phyloP scores from a whole-genome alignment of 2,329 filamentous ascomycete species.

The Apiospora hydei region DNA sequence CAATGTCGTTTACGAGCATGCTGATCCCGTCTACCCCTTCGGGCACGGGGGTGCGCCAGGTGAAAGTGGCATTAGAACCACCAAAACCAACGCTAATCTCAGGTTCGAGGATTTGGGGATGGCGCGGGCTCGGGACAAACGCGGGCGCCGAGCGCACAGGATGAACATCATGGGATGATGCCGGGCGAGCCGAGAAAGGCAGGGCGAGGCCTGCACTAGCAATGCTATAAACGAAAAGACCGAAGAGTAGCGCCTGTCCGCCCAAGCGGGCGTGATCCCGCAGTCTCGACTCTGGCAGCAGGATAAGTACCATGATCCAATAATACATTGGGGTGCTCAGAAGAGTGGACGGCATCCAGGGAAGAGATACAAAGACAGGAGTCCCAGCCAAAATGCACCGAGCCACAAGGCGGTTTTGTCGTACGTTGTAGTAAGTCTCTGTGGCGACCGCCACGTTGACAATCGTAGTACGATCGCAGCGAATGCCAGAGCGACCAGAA shows the following conservation, averaged over 20 bases:
- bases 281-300: conserved; percentile 3
- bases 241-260: conserved; percentile 72
- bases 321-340: conserved; percentile 49
- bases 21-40: conserved; percentile 25
- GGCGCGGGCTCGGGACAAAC: neutral
- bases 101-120: conserved; percentile 28
- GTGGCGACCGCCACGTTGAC: conserved; percentile 62
- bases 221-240: conserved; percentile 81
- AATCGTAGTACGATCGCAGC: conserved; percentile 74
- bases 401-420: conserved; percentile 77
- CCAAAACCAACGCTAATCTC: conserved; percentile 24
- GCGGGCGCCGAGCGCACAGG: neutral
- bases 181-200: conserved; percentile 13
- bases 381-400: conserved; percentile 73
- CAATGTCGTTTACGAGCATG: conserved; percentile 29
- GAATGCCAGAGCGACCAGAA: conserved; percentile 74
- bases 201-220: conserved; percentile 19
- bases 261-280: neutral
- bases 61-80: conserved; percentile 27
- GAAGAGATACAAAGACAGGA: conserved; percentile 78
- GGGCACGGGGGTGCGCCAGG: conserved; percentile 24
- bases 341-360: conserved; percentile 67
- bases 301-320: conserved; percentile 74
- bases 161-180: neutral
- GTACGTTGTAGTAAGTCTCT: conserved; percentile 66